These are phyloP conservation scores for Gloeophyllum trabeum DNA, from an alignment of 768 basidiomycete species.

Conservation along the genomic window DNA sequence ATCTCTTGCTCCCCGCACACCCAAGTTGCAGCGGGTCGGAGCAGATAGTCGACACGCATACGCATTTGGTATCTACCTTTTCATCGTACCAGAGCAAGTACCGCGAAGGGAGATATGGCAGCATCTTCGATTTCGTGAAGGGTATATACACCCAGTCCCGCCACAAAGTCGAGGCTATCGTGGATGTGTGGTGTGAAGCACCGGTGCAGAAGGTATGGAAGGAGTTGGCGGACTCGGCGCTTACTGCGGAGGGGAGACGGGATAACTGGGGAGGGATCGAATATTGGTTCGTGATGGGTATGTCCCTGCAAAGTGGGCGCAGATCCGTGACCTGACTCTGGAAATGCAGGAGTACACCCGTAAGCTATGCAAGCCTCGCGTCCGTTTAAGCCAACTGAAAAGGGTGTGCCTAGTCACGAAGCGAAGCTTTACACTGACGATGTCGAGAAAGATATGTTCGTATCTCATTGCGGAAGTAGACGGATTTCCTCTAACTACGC, in stretches of 20 bases:
- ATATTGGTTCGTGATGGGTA: slow-evolving; percentile 82
- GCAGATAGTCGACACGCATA: slow-evolving; percentile 75
- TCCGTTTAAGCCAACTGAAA: background rate
- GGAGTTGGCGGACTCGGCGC: slow-evolving; percentile 63
- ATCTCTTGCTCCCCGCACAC: slow-evolving; percentile 22
- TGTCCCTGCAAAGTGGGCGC: background rate
- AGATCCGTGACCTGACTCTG: background rate
- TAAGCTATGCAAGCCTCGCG: slow-evolving; percentile 21
- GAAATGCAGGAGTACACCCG: slow-evolving; percentile 56
- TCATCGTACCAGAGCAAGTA: slow-evolving; percentile 52
- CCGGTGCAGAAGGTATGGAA: slow-evolving; percentile 53
- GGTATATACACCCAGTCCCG: slow-evolving; percentile 45
- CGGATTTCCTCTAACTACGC: slow-evolving; percentile 1
- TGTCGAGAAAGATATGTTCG: slow-evolving; percentile 60
- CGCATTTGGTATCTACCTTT: slow-evolving; percentile 71
- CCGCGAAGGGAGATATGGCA: slow-evolving; percentile 36
- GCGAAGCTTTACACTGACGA: slow-evolving; percentile 57
- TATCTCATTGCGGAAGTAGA: slow-evolving; percentile 1
- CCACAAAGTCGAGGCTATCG: slow-evolving; percentile 52
- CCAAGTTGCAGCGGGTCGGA: slow-evolving; percentile 7
- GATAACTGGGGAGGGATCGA: slow-evolving; percentile 55
- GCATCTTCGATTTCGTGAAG: slow-evolving; percentile 60
- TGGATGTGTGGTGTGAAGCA: slow-evolving; percentile 88
- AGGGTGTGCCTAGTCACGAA: slow-evolving; percentile 39
- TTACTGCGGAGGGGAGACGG: slow-evolving; percentile 33